phyloP scores from a whole-genome alignment of 75 land plant genomes.

The Picea glauca region DNA sequence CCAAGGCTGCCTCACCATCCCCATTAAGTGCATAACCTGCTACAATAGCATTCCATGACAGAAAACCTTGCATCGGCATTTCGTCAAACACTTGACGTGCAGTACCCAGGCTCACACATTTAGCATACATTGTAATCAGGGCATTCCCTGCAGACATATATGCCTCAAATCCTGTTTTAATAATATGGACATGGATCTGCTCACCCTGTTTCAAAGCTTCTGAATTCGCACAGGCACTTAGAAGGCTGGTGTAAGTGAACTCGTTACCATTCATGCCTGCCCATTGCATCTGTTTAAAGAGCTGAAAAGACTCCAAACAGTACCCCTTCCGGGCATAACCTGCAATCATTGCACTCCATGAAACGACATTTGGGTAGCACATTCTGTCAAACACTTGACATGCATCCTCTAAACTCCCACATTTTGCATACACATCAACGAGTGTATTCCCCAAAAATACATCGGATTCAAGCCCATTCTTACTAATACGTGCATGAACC shows the following conservation, averaged over 20 bases:
- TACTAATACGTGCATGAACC: neutral
- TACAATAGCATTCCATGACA: constrained; percentile 74
- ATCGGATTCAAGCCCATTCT: neutral
- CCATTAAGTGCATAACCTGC: constrained; percentile 47
- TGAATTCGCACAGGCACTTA: constrained; percentile 38
- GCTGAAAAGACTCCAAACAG: constrained; percentile 23
- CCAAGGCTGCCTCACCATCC: constrained; percentile 37
- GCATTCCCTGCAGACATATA: constrained; percentile 40
- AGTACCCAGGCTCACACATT: constrained; percentile 44
- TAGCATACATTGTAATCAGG: constrained; percentile 69
- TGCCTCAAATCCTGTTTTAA: constrained; percentile 18
- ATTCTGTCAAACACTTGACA: neutral
- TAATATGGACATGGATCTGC: constrained; percentile 39
- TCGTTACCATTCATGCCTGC: constrained; percentile 20
- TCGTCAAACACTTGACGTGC: constrained; percentile 37
- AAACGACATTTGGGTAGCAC: neutral
- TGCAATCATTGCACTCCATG: neutral
- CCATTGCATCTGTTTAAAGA: constrained; percentile 35
- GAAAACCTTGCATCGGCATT: constrained; percentile 18
- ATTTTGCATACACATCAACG: neutral
- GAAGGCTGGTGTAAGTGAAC: constrained; percentile 46
- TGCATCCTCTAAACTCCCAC: neutral
- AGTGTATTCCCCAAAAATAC: neutral
- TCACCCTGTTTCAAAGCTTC: constrained; percentile 33
- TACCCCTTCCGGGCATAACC: neutral